A percentile compares a stretch with the other conserved stretches of the same genome.
Conservation (phyloP, 2,329 filamentous ascomycete species). For the Kalmusia sp. region DNA sequence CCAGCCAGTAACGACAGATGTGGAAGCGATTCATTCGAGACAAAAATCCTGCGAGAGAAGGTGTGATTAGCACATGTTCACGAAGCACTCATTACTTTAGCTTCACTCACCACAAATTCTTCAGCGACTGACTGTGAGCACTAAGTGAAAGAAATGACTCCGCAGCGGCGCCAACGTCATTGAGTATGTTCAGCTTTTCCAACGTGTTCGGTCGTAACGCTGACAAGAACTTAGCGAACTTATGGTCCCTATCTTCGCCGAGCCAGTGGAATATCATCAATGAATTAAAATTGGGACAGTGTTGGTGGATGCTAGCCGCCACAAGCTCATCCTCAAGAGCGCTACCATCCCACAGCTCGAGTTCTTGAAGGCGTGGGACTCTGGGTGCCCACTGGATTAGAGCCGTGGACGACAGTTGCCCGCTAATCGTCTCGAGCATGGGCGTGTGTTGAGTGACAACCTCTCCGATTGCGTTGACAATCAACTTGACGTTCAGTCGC, state of each 20-base stretch:
- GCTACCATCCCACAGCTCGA: conserved; percentile 68
- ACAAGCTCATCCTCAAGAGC: conserved; percentile 63
- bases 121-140: conserved; percentile 62
- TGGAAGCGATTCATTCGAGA: conserved; percentile 57
- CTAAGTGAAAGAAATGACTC: conserved; percentile 63
- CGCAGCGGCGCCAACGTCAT: conserved; percentile 60
- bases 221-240: conserved; percentile 65
- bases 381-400: conserved; percentile 66
- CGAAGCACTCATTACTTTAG: too few species aligned
- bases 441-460: conserved; percentile 56
- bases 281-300: conserved; percentile 68
- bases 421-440: conserved; percentile 66
- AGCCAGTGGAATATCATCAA: conserved; percentile 60
- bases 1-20: conserved; percentile 57
- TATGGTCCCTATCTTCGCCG: conserved; percentile 60
- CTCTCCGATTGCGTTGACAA: conserved; percentile 59
- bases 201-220: conserved; percentile 65
- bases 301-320: conserved; percentile 59
- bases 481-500: conserved; percentile 49
- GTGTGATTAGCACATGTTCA: background rate
- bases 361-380: conserved; percentile 63
- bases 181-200: conserved; percentile 64
- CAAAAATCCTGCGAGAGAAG: conserved; percentile 49
- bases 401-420: conserved; percentile 58
- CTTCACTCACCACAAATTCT: conserved; percentile 29